phyloP scores from a whole-genome alignment of 2,329 filamentous ascomycete species.

The Pseudocercospora musae region DNA sequence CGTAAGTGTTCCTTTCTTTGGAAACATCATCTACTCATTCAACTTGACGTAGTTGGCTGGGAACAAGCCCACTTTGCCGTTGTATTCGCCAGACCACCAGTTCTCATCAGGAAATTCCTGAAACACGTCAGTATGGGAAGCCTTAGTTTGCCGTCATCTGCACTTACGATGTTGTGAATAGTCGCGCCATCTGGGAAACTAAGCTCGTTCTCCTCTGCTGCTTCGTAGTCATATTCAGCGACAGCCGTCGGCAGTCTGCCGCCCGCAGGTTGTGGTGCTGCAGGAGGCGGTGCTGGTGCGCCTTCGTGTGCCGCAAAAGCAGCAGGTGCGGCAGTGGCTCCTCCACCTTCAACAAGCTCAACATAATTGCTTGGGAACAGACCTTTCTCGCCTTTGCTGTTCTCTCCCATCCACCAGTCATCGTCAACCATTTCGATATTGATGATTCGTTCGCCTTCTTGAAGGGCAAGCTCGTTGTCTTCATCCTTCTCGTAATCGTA shows the following conservation, averaged over 20 bases:
- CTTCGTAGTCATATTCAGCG: slow-evolving; percentile 93
- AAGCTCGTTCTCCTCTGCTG: slow-evolving; percentile 83
- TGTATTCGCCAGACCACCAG: slow-evolving; percentile 93
- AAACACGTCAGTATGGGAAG: slow-evolving; percentile 26
- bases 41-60: slow-evolving; percentile 52
- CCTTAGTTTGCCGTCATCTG: neutral
- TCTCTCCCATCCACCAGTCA: slow-evolving; percentile 98
- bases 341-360: slow-evolving; percentile 64
- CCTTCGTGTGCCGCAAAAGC: slow-evolving; percentile 37
- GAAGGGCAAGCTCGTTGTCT: slow-evolving; percentile 90
- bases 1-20: neutral
- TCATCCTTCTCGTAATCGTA: slow-evolving; percentile 98
- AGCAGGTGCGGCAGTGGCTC: slow-evolving; percentile 41
- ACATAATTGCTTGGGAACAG: slow-evolving; percentile 98
- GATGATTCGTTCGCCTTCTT: slow-evolving; percentile 81
- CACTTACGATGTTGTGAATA: slow-evolving; percentile 71
- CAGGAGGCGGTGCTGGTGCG: slow-evolving; percentile 26
- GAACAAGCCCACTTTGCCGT: slow-evolving; percentile 80
- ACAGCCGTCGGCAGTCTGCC: slow-evolving; percentile 60
- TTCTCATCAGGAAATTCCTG: slow-evolving; percentile 96
- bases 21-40: slow-evolving; percentile 37
- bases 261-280: slow-evolving; percentile 37
- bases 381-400: slow-evolving; percentile 76
- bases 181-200: slow-evolving; percentile 88
- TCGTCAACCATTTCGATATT: slow-evolving; percentile 97